phyloP scores from a whole-genome alignment of 2,329 filamentous ascomycete species.

The Exophiala aquamarina region DNA sequence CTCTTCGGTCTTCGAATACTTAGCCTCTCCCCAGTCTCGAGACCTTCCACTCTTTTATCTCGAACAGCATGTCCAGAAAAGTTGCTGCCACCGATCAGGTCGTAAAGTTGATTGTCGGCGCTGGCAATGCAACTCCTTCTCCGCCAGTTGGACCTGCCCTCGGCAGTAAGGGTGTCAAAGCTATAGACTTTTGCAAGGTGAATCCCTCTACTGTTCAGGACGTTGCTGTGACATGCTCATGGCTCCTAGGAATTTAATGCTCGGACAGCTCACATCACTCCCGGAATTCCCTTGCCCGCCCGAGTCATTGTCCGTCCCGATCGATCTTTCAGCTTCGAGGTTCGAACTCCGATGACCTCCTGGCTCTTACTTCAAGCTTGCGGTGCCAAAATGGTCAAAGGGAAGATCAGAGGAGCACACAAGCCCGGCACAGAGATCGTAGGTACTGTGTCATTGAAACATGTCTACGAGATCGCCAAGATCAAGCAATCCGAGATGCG shows the following conservation, averaged over 20 bases:
- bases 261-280: conserved; percentile 77
- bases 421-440: conserved; percentile 74
- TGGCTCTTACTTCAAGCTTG: conserved; percentile 85
- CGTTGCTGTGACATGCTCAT: conserved; percentile 6
- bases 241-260: conserved; percentile 86
- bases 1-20: neutral
- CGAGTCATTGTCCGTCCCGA: conserved; percentile 91
- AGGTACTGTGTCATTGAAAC: conserved; percentile 88
- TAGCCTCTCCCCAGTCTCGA: neutral
- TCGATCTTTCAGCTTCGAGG: conserved; percentile 86
- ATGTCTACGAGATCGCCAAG: conserved; percentile 95
- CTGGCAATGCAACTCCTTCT: conserved; percentile 90
- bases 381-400: conserved; percentile 68
- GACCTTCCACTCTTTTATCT: neutral
- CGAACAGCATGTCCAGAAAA: conserved; percentile 51
- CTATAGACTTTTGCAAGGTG: conserved; percentile 99
- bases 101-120: conserved; percentile 96
- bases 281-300: conserved; percentile 84
- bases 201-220: conserved; percentile 15
- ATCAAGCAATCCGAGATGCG: conserved; percentile 83
- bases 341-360: conserved; percentile 92
- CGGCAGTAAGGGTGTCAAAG: conserved; percentile 97
- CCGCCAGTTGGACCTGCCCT: conserved; percentile 94
- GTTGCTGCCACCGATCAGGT: conserved; percentile 65
- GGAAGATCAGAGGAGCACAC: conserved; percentile 71